Evolutionary conservation across 495 filamentous ascomycete species (phyloP).

Genomic region (Trichoderma erinaceum): DNA sequence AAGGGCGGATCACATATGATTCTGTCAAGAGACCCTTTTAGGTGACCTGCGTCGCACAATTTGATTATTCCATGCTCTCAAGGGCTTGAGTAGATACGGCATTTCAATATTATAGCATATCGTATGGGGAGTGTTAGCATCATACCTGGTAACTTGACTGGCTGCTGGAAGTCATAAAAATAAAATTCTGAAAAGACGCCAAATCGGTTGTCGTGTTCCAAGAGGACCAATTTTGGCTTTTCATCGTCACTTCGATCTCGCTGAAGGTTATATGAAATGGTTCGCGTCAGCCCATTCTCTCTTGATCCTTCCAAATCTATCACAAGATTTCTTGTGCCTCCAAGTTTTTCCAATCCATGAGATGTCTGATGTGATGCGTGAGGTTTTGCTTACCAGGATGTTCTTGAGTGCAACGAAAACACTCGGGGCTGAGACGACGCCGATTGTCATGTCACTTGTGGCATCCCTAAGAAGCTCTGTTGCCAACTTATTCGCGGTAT

Average conservation of each 20-base stretch:
- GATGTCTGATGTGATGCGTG: background rate
- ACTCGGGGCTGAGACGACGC: slow-evolving; percentile 66
- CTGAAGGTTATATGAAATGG: slow-evolving; percentile 22
- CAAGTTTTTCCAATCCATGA: too few relatives aligned
- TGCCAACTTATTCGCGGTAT: slow-evolving; percentile 58
- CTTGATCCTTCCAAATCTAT: background rate
- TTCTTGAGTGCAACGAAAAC: slow-evolving; percentile 71
- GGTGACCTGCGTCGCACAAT: slow-evolving; percentile 27
- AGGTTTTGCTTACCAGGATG: slow-evolving; percentile 42
- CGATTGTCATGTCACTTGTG: slow-evolving; percentile 49
- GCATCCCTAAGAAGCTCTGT: slow-evolving; percentile 54
- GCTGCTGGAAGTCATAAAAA: slow-evolving; percentile 64
- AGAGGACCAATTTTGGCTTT: slow-evolving; percentile 51
- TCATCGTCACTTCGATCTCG: slow-evolving; percentile 27
- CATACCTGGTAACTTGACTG: slow-evolving; percentile 54
- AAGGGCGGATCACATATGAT: slow-evolving; percentile 76
- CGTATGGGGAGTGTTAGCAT: slow-evolving; percentile 13
- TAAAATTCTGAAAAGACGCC: slow-evolving; percentile 63
- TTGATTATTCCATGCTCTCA: background rate
- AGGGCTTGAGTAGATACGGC: background rate
- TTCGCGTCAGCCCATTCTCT: background rate
- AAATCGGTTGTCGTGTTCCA: slow-evolving; percentile 70
- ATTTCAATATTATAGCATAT: background rate
- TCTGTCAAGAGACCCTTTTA: slow-evolving; percentile 59
- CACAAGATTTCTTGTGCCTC: background rate